Evolutionary conservation across 176 grass and related monocot species (phyloP), one percentile per base, ranked within the genome.

Genomic region (Coix lacrymajobi): DNA sequence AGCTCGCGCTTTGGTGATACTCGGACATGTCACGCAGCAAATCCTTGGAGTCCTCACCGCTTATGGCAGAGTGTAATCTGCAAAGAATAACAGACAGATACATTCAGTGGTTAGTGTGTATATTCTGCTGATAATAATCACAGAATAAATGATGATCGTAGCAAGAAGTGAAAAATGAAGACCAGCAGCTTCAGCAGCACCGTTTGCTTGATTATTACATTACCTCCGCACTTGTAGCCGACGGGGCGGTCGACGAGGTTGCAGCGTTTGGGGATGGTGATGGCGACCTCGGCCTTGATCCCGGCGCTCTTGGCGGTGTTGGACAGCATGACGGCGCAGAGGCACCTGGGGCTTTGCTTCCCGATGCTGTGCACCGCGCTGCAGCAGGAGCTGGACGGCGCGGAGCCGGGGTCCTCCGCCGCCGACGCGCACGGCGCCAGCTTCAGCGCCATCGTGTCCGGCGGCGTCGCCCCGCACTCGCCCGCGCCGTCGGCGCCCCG

Each of bases 221-320:
- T 74, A 94, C 89, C 77, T 89, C 87, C 89, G 66, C 92, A 94
- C 85, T 94, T 94, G 79, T 92, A 94, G 26, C 92, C 84, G 46
- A 92, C 51, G 0, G 89, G 89, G 84, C 89, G 87, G 61, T 92
- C 87, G 62, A 43, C 87, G 80, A 92, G n/a, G 77, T 90, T 87
- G 87, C 92, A 94, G 66, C 89, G 86, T 72, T 94, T 94, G 46
- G 92, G 89, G 79, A 94, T 89, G 52, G 89, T 87, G 58, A 94
- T 92, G 71, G 92, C 89, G 17, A 80, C 77, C 66, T 81, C 73
- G 2, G 90, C 73, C 84, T 92, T 92, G 87, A 92, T 89, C 65
- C 92, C 92, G 46, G 92, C 43, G 57, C n/a, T 87, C 79, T 65
- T 85, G 44, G 87, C 90, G 26, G 89, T 87, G 33, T 80, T 80